Evolutionary conservation across 129 eudicot species (phyloP).

Genomic region (Tanacetum coccineum): DNA sequence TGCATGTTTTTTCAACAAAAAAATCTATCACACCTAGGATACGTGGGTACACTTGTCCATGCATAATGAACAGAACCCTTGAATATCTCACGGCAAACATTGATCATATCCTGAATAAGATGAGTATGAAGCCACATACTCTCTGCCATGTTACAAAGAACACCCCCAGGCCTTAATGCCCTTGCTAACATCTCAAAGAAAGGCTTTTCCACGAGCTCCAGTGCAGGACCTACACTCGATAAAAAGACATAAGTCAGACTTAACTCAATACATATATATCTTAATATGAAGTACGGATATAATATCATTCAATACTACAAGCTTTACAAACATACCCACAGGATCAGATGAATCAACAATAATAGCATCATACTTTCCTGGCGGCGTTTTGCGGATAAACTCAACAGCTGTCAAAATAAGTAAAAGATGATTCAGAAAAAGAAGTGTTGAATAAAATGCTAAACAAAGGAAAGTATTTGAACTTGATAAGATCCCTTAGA

Average conservation of each 20-base stretch:
- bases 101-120: constrained; percentile 79
- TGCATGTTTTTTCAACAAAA: no score
- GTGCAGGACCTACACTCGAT: constrained; percentile 71
- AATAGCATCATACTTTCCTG: constrained; percentile 88
- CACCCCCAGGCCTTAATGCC: constrained; percentile 97
- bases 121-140: constrained; percentile 99
- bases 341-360: constrained; percentile 97
- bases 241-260: no score
- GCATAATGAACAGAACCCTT: constrained; percentile 94
- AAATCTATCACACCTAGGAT: constrained; percentile 99
- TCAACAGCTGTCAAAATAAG: constrained; percentile 61
- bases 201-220: constrained; percentile 88
- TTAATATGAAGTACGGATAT: no score
- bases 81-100: constrained; percentile 67
- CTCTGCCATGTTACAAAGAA: constrained; percentile 96
- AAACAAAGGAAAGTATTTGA: no score
- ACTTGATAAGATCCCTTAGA: no score
- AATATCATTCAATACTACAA: not conserved
- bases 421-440: not conserved
- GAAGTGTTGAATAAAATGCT: not conserved
- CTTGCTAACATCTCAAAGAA: constrained; percentile 84
- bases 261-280: not conserved
- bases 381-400: constrained; percentile 52
- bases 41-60: constrained; percentile 96
- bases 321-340: constrained; percentile 57